These are phyloP conservation scores for Galerina marginata DNA, from an alignment of 768 basidiomycete species.

Conservation along the genomic window DNA sequence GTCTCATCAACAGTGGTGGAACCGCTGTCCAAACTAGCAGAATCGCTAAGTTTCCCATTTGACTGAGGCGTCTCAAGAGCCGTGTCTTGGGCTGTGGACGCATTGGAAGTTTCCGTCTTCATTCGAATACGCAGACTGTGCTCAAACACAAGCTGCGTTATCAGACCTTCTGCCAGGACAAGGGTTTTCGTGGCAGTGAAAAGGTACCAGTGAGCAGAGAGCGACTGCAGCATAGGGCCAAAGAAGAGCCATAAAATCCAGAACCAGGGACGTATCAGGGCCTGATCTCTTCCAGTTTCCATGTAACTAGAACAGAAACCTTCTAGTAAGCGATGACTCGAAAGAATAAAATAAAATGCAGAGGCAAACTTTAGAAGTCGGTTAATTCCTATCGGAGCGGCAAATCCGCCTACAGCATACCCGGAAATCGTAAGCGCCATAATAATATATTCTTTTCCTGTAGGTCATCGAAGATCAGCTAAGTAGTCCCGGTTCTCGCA, in stretches of 20 bases:
- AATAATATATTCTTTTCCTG: slow-evolving; percentile 29
- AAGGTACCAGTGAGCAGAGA: slow-evolving; percentile 60
- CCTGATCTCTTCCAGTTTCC: slow-evolving; percentile 52
- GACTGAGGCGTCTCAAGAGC: too few species aligned
- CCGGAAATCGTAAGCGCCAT: slow-evolving; percentile 1
- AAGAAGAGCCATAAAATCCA: slow-evolving; percentile 49
- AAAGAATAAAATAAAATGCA: neutral
- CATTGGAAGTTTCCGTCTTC: slow-evolving; percentile 12
- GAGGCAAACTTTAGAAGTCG: slow-evolving; percentile 7
- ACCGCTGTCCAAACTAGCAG: too few species aligned
- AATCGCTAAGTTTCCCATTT: too few species aligned
- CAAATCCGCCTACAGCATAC: slow-evolving; percentile 10
- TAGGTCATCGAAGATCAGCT: neutral
- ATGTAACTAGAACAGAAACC: slow-evolving; percentile 48
- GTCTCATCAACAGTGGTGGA: too few species aligned
- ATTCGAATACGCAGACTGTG: slow-evolving; percentile 63
- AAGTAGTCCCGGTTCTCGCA: neutral
- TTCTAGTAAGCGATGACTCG: neutral
- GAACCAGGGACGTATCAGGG: slow-evolving; percentile 65
- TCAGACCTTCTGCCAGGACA: slow-evolving; percentile 45
- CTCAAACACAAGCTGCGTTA: slow-evolving; percentile 47
- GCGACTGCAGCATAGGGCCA: slow-evolving; percentile 47
- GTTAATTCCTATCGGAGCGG: slow-evolving; percentile 13
- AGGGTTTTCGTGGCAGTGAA: slow-evolving; percentile 50
- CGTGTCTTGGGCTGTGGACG: too few species aligned